Base-by-base conservation (phyloP, 345 rosid species). In the Euphorbia peplus region DNA sequence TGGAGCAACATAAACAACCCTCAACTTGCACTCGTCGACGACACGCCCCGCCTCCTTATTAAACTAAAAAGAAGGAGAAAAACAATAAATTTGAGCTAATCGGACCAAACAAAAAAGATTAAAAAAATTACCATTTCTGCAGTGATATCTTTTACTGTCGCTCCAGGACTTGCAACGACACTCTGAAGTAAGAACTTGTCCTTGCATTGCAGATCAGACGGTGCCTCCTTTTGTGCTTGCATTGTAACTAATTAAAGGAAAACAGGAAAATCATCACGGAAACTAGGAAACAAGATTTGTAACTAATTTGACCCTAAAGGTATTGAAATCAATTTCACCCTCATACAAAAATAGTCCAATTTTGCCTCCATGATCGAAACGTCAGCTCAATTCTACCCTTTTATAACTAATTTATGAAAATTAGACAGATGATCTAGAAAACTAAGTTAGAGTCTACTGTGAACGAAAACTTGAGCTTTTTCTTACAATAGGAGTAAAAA, bases 191-290 rank as follows among this genome's bases (percentile, higher is more conserved):
- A 76, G 69, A 92, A 86, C 87, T 88, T 90, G 74, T 92, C 96
- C 83, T 83, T 92, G 75, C 98, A 92, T 80, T 90, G 92, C 95
- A 90, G 78, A 75, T 90, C 95, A 22, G 59, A 70, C 2, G 95
- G 90, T 26, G 82, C 77, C 81, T 88, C 96, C 81, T 84, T 90
- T 71, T 92, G 98, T 11, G 95, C 95, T 88, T 92, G 98, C 95
- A 92, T 90, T 62, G 96, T 92, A 67, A 92, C 98, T 92, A 64
- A 52, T 70, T 41, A 59, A 53, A 48, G 14, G n/a, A 65, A 70
- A 70, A 9, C 25, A 8, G 25, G 46, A 75, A 56, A 44, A 8
- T 11, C 50, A 32, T 32, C 37, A 32, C 37, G n/a, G n/a, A n/a
- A n/a, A n/a, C n/a, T n/a, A n/a, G 37, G 37, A 32, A 32, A 32